Evolutionary conservation across 1,139 yeast genomes (phyloP).

Genomic region (Suhomyces terraborum): DNA sequence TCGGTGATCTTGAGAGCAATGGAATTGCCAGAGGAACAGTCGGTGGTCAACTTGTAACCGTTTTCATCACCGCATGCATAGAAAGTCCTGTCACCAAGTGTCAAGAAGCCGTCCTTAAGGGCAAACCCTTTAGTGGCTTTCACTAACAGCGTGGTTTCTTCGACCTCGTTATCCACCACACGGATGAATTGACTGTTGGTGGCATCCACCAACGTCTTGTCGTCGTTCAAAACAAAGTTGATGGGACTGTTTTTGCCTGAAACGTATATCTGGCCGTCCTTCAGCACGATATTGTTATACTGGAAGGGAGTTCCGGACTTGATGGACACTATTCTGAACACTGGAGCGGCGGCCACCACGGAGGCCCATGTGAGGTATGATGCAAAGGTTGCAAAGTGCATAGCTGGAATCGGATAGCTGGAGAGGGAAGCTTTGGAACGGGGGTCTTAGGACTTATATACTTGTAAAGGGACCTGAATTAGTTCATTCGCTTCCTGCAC

Average conservation of each 20-base stretch:
- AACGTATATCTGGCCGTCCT: conserved; percentile 9
- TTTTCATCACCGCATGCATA: conserved; percentile 11
- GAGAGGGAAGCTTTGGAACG: too few relatives aligned
- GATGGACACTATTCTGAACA: conserved; percentile 17
- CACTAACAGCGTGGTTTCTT: conserved; percentile 18
- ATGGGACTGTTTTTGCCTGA: conserved; percentile 3
- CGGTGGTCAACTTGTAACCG: conserved; percentile 10
- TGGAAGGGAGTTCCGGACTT: conserved; percentile 12
- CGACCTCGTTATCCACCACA: conserved; percentile 18
- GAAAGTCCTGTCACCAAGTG: conserved; percentile 10
- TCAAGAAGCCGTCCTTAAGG: conserved; percentile 13
- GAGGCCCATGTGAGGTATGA: conserved; percentile 23
- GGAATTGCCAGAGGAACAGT: conserved; percentile 11
- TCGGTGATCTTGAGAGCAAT: conserved; percentile 16
- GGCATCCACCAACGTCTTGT: conserved; percentile 11
- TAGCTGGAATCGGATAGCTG: too few relatives aligned
- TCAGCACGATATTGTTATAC: conserved; percentile 6
- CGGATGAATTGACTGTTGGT: conserved; percentile 9
- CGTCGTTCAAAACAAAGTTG: conserved; percentile 11
- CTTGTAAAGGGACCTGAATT: conserved; percentile 3
- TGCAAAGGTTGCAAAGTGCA: conserved; percentile 17
- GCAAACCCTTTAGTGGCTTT: conserved; percentile 11
- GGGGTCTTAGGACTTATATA: conserved; percentile 4
- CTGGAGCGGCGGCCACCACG: conserved; percentile 25
- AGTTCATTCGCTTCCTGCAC: conserved; percentile 4